Percentiles rank a stretch among this genome's conserved stretches.
phyloP scores from a whole-genome alignment of 2,329 filamentous ascomycete species.

The Microcyclosporella mali region DNA sequence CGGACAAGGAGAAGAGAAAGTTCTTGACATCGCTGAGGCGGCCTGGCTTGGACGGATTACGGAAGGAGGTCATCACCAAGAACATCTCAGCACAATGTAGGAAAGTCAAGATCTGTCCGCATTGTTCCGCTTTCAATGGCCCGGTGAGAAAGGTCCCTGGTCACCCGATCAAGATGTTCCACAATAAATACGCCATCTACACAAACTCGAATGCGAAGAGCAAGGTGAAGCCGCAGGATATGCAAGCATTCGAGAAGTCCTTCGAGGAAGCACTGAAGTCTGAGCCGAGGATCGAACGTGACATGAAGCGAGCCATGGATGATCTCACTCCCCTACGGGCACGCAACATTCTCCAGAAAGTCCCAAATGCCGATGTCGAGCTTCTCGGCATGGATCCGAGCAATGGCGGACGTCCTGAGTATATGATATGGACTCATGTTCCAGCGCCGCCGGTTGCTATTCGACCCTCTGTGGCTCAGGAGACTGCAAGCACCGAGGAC shows the following conservation, averaged over 20 bases:
- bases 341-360: constrained; percentile 83
- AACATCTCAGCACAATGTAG: constrained; percentile 83
- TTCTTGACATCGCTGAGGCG: constrained; percentile 76
- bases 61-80: constrained; percentile 76
- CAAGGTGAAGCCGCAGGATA: constrained; percentile 75
- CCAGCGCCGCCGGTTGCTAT: constrained; percentile 93
- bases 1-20: constrained; percentile 68
- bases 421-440: constrained; percentile 96
- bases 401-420: constrained; percentile 80
- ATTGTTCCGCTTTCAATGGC: constrained; percentile 78
- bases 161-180: constrained; percentile 81
- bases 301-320: constrained; percentile 86
- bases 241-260: constrained; percentile 77
- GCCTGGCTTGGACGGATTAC: constrained; percentile 78
- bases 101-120: constrained; percentile 75
- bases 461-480: constrained; percentile 86
- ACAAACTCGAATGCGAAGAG: constrained; percentile 82
- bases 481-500: constrained; percentile 89
- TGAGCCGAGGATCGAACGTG: constrained; percentile 80
- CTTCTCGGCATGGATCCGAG: constrained; percentile 76
- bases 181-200: constrained; percentile 85
- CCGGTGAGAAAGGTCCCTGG: constrained; percentile 81
- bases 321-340: constrained; percentile 87
- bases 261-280: constrained; percentile 72
- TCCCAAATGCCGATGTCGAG: constrained; percentile 80